Percentiles rank a stretch among this genome's conserved stretches.
Evolutionary conservation across 2,329 filamentous ascomycete species (phyloP).

Genomic region (Alternaria angustiovoidea): DNA sequence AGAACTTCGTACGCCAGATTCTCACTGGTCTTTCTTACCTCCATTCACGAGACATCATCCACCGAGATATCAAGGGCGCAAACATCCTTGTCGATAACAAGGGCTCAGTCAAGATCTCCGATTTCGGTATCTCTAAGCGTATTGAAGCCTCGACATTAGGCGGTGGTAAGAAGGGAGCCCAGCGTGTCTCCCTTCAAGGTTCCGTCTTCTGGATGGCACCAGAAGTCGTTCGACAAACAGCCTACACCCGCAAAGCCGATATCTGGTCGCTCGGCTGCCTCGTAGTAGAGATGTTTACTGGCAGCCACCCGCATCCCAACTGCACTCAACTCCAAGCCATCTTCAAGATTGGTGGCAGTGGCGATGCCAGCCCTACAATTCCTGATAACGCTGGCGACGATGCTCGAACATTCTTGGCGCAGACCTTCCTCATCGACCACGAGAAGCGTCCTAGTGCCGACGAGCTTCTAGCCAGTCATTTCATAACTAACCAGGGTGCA

Average conservation of each 20-base stretch:
- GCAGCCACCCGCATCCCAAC: constrained; percentile 93
- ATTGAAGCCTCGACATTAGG: constrained; percentile 86
- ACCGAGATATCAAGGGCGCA: constrained; percentile 98
- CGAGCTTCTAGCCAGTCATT: constrained; percentile 83
- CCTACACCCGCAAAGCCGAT: constrained; percentile 97
- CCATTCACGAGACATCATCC: constrained; percentile 94
- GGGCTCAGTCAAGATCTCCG: constrained; percentile 97
- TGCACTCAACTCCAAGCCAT: constrained; percentile 97
- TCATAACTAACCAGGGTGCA: constrained; percentile 72
- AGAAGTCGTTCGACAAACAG: constrained; percentile 96
- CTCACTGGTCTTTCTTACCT: constrained; percentile 91
- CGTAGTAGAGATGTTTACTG: constrained; percentile 99
- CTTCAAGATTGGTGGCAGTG: constrained; percentile 90
- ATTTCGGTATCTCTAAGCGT: constrained; percentile 98
- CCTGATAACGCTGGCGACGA: constrained; percentile 87
- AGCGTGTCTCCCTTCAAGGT: constrained; percentile 82
- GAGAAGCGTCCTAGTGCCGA: constrained; percentile 91
- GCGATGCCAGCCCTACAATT: constrained; percentile 85
- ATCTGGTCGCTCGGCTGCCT: constrained; percentile 98
- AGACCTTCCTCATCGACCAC: constrained; percentile 96
- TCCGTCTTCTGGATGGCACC: constrained; percentile 99
- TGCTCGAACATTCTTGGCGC: constrained; percentile 80
- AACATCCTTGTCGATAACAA: constrained; percentile 99
- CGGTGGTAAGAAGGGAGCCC: constrained; percentile 42
- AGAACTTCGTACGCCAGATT: constrained; percentile 97